Conservation (phyloP, 345 rosid species). For the Crucihimalaya himalaica region DNA sequence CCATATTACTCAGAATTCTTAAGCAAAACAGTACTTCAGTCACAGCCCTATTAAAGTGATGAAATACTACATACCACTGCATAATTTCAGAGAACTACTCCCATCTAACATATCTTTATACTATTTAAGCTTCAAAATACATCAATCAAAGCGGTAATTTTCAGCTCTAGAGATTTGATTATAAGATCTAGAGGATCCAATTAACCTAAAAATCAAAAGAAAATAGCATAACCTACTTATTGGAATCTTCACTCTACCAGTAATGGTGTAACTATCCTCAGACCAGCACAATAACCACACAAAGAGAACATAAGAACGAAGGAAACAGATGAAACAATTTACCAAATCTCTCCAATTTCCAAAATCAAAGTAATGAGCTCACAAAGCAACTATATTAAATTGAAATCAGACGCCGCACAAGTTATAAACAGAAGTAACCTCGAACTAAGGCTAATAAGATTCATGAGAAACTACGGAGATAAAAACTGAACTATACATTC, state of each 20-base stretch:
- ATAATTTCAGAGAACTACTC: background rate
- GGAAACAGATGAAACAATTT: background rate
- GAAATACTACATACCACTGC: background rate
- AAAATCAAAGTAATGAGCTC: background rate
- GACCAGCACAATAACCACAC: conserved; percentile 41
- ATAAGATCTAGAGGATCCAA: background rate
- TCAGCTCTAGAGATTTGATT: background rate
- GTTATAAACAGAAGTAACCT: background rate
- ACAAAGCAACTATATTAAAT: background rate
- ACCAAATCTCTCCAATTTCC: background rate
- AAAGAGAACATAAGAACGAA: conserved; percentile 3
- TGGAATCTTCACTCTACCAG: conserved; percentile 70
- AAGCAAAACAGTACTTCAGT: background rate
- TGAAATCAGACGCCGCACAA: background rate
- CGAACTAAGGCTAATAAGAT: background rate
- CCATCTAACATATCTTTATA: background rate
- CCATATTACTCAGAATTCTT: background rate
- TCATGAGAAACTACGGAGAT: background rate
- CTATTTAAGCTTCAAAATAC: background rate
- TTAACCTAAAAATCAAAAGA: background rate
- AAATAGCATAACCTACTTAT: conserved; percentile 39
- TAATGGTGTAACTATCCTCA: conserved; percentile 60
- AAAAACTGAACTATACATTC: background rate
- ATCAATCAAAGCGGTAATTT: background rate
- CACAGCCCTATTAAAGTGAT: background rate